phyloP scores from a whole-genome alignment of 306 rosid genomes.

The Rosa chinensis region DNA sequence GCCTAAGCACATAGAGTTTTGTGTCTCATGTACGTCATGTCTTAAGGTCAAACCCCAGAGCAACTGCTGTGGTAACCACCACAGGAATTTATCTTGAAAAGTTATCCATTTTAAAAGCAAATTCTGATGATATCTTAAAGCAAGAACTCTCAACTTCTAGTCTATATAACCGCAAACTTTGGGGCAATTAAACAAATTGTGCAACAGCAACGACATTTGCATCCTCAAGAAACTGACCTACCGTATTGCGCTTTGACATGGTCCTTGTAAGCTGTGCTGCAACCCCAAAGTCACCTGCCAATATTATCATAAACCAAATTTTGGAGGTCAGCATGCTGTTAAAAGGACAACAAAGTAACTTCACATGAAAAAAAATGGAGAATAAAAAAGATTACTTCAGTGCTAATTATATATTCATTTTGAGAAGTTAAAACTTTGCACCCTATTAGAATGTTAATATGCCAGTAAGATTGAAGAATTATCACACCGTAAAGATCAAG shows the following conservation, averaged over 20 bases:
- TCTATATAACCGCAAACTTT: background rate
- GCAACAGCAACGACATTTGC: background rate
- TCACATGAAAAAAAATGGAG: background rate
- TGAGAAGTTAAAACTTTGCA: background rate
- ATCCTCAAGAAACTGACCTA: constrained; percentile 32
- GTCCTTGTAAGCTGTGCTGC: constrained; percentile 99
- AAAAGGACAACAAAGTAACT: constrained; percentile 4
- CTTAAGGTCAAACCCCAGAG: background rate
- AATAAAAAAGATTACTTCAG: constrained; percentile 6
- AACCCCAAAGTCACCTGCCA: constrained; percentile 98
- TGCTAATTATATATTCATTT: background rate
- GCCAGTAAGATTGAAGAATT: constrained; percentile 3
- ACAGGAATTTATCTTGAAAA: background rate
- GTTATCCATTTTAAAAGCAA: background rate
- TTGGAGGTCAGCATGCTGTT: constrained; percentile 14
- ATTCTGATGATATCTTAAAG: background rate
- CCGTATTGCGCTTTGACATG: constrained; percentile 99
- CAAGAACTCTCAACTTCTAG: background rate
- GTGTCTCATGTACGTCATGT: background rate
- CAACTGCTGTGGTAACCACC: background rate
- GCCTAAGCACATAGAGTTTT: background rate
- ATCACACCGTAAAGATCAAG: background rate
- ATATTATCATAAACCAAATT: constrained; percentile 25
- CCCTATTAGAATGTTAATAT: background rate
- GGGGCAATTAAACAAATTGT: background rate